phyloP scores from a whole-genome alignment of 2,329 filamentous ascomycete species.

The Talaromyces sp. region DNA sequence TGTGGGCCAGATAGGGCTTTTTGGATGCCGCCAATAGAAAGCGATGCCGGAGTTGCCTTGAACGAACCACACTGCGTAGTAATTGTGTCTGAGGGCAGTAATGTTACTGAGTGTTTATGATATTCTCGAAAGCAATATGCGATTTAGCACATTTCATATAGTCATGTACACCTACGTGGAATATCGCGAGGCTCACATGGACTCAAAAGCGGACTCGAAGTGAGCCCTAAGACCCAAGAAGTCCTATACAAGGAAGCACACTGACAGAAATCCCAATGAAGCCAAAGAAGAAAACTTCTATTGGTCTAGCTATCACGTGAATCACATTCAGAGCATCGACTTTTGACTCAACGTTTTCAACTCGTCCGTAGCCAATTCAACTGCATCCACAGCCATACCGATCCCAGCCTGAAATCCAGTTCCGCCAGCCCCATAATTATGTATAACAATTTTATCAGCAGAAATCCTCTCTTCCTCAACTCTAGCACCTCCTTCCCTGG shows the following conservation, averaged over 20 bases:
- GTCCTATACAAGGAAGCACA: neutral
- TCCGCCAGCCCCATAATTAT: slow-evolving; percentile 60
- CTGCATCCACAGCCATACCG: slow-evolving; percentile 11
- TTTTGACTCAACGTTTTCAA: neutral
- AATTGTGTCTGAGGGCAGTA: neutral
- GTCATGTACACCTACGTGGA: neutral
- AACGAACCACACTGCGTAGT: neutral
- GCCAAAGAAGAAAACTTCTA: neutral
- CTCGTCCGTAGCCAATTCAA: slow-evolving; percentile 6
- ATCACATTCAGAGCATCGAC: slow-evolving; percentile 4
- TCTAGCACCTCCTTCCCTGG: slow-evolving; percentile 47
- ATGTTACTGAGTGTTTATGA: neutral
- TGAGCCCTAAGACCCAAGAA: neutral
- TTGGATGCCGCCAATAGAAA: slow-evolving; percentile 12
- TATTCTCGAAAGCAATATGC: neutral
- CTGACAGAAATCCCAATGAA: neutral
- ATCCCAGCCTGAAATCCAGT: slow-evolving; percentile 54
- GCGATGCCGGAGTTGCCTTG: neutral
- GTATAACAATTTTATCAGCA: slow-evolving; percentile 38
- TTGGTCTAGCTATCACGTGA: neutral
- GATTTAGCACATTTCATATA: neutral
- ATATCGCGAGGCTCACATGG: neutral
- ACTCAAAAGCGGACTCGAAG: neutral
- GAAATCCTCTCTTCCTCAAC: slow-evolving; percentile 49
- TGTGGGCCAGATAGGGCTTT: slow-evolving; percentile 15